phyloP scores from a whole-genome alignment of 345 rosid genomes.

The Heritiera littoralis region DNA sequence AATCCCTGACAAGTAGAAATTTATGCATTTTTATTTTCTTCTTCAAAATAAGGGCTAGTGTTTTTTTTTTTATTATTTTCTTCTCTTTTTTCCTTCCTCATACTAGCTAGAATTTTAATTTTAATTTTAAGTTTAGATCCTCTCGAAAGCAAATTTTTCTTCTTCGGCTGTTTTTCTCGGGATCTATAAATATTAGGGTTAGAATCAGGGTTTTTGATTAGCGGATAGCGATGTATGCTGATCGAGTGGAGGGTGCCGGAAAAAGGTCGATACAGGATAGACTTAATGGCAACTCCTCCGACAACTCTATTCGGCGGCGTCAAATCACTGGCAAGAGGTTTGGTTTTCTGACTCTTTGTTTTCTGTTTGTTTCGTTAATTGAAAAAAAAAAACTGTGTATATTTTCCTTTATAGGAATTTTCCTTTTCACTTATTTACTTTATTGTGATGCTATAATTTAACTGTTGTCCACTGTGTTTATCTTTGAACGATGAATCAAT shows the following conservation, averaged over 20 bases:
- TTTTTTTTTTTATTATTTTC: background rate
- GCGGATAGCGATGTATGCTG: constrained; percentile 73
- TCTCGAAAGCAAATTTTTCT: background rate
- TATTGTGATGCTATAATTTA: background rate
- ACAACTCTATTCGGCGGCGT: constrained; percentile 52
- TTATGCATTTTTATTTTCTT: background rate
- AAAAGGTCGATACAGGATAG: constrained; percentile 71
- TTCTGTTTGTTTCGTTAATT: background rate
- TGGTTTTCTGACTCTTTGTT: background rate
- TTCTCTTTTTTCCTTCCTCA: background rate
- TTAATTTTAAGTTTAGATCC: background rate
- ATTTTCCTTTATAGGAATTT: background rate
- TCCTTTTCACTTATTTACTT: constrained; percentile 5
- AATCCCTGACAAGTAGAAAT: background rate
- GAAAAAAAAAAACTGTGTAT: background rate
- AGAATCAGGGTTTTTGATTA: constrained; percentile 47
- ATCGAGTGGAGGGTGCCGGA: constrained; percentile 71
- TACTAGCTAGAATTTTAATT: background rate
- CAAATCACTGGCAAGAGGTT: constrained; percentile 86
- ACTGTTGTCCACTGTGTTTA: background rate
- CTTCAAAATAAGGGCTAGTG: background rate
- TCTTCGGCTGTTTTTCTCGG: background rate
- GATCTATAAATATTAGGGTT: constrained; percentile 16
- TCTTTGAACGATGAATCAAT: background rate
- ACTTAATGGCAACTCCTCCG: constrained; percentile 59